Base-by-base conservation (phyloP, 192 early-diverging fungal species). In the Mortierella antarctica region DNA sequence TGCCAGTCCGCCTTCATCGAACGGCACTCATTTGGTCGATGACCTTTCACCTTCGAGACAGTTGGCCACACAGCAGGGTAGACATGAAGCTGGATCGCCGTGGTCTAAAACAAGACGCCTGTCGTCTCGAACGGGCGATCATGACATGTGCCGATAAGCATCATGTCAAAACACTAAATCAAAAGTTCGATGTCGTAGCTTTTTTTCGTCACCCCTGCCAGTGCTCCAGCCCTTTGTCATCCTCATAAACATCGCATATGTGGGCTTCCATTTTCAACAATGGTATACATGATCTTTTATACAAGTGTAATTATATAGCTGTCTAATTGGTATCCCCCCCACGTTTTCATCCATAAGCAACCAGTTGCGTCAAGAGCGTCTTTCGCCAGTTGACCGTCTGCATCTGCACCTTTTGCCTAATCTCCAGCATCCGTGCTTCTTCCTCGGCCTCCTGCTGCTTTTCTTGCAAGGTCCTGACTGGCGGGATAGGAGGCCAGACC, bases 361-460 rank as follows among this genome's bases (percentile, higher is more conserved):
- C 63, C 14, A 60, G 51, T 20, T 79, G 75, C 4, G 63, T 79
- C 56, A 66, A 55, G 2, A 79, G 57, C 5, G 75, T 60, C 58
- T 79, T 65, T 49, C 75, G 70, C 75, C 75, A 79, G 18, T 79
- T 64, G 18, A 57, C 66, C 13, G 68, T 71, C 47, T 71, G 68
- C 51, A 79, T 57, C 69, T 79, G 75, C 12, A 79, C 75, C 49
- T 71, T 79, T 64, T 79, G 62, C 61, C 71, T 79, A 51, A 79
- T 70, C 53, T 79, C 69, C 75, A 61, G 66, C 61, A 79, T 71
- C 2, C 69, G 46, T 4, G 75, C 75, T 20, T 79, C 75, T 11
- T 79, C 75, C 49, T 79, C 75, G 5, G 63, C 68, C 14, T 79
- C 75, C 46, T 79, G 75, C 14, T 61, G 68, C 6, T 52, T 55